Base-by-base conservation (phyloP, 768 basidiomycete genomes). In the Vararia minispora region DNA sequence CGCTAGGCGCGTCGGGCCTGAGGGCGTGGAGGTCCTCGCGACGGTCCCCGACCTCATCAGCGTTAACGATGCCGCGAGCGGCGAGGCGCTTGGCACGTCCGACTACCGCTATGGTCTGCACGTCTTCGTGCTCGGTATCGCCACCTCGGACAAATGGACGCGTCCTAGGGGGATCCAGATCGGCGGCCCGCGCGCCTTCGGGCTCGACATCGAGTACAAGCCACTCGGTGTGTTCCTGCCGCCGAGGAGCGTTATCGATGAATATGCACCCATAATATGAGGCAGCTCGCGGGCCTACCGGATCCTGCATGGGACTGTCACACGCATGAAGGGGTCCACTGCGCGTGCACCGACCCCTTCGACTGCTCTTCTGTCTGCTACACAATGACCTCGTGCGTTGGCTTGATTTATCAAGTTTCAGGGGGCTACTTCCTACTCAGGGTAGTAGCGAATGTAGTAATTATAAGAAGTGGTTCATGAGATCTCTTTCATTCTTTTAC, bases 41-140 rank as follows among this genome's bases (percentile, higher is more conserved):
- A 64, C 66, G 24, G 79, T 82, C 9, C 79, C 79, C 3, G 79
- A 81, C 52, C 61, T 82, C 18, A 76, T 81, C 38, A 61, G 70
- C 0, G 70, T 80, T 9, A 55, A 80, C 9, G 78, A 82, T 45
- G 68, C 73, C 16, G 74, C 76, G 45, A 74, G 60, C 40, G 79
- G 78, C 0, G 60, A 66, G 3, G 71, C 75, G 22, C 58, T 82
- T 6, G 77, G 79, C 11, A 77, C 76, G 1, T 79, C 67, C 17
- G 69, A 79, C 35, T 76, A 77, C 51, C 31, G 53, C 38, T 78
- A 79, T 40, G 76, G 76, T 5, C 53, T 74, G 25, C 64, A 71
- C n/a, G 76, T 76, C 20, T 61, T 72, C 21, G 73, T 76, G 50
- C 50, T 64, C 43, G 64, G 57, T 10, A 55, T 64, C 9, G 59